These are phyloP conservation scores for Actinomucor elegans DNA, from an alignment of 371 early-diverging fungal genomes.

Conservation along the genomic window DNA sequence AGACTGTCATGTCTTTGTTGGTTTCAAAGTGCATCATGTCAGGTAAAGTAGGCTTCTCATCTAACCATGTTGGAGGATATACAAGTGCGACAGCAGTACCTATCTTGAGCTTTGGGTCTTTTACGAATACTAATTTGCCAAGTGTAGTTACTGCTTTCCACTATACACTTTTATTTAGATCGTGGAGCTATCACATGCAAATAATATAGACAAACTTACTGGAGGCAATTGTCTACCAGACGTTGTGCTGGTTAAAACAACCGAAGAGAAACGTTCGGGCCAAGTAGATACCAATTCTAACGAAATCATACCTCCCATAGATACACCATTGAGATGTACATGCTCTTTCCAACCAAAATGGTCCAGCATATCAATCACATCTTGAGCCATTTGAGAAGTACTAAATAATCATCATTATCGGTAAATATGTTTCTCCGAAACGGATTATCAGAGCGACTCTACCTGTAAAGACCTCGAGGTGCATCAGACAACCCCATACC, in stretches of 20 bases:
- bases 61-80: slow-evolving; percentile 27
- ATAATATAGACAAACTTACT: slow-evolving; percentile 13
- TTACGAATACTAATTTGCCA: slow-evolving; percentile 8
- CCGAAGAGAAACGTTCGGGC: slow-evolving; percentile 26
- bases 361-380: slow-evolving; percentile 55
- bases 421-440: too few species aligned
- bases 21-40: slow-evolving; percentile 16
- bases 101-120: slow-evolving; percentile 12
- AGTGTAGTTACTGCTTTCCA: slow-evolving; percentile 21
- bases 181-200: not conserved
- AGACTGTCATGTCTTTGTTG: slow-evolving; percentile 17
- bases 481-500: slow-evolving; percentile 65
- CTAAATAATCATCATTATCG: slow-evolving; percentile 14
- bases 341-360: slow-evolving; percentile 61
- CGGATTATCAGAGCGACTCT: slow-evolving; percentile 2
- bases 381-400: slow-evolving; percentile 64
- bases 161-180: not conserved
- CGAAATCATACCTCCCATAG: slow-evolving; percentile 76
- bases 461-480: slow-evolving; percentile 55
- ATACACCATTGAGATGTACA: slow-evolving; percentile 65
- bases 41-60: slow-evolving; percentile 5
- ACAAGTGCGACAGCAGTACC: slow-evolving; percentile 13
- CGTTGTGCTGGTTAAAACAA: slow-evolving; percentile 30
- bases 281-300: slow-evolving; percentile 44
- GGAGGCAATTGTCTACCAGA: slow-evolving; percentile 29